A percentile compares a stretch with the other conserved stretches of the same genome.
Conservation (phyloP, 441 rosid genomes). For the Jatropha podagrica region DNA sequence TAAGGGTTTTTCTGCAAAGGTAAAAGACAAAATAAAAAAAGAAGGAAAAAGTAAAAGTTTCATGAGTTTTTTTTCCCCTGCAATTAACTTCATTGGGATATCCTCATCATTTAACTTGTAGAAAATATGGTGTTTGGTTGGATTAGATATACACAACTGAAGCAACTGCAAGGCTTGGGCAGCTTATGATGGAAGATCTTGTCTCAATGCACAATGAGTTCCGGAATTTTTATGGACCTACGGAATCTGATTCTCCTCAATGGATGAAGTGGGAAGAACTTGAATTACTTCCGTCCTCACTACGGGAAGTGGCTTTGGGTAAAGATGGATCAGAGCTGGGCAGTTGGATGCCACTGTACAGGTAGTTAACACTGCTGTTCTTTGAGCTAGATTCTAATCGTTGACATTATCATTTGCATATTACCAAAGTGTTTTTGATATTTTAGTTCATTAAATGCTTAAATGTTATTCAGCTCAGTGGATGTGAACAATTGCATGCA, state of each 20-base stretch:
- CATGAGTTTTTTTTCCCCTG: background rate
- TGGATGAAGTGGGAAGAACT: conserved; percentile 76
- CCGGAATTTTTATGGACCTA: conserved; percentile 54
- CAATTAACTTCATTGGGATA: background rate
- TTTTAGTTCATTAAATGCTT: background rate
- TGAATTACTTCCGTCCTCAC: conserved; percentile 47
- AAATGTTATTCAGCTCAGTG: conserved; percentile 47
- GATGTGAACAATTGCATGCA: conserved; percentile 62
- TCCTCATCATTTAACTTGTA: conserved; percentile 7
- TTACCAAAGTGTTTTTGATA: background rate
- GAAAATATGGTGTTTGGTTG: conserved; percentile 24
- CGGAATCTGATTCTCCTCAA: conserved; percentile 44
- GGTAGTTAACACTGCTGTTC: conserved; percentile 39
- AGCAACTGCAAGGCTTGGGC: conserved; percentile 70
- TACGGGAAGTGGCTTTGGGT: conserved; percentile 59
- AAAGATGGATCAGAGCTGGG: conserved; percentile 63
- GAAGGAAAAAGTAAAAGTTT: background rate
- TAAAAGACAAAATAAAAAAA: conserved; percentile 18
- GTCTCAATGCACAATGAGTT: conserved; percentile 71
- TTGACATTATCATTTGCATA: background rate
- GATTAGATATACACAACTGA: conserved; percentile 74
- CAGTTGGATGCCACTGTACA: conserved; percentile 81
- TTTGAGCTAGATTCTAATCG: background rate
- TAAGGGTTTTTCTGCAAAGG: conserved; percentile 73
- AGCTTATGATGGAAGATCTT: conserved; percentile 90